Evolutionary conservation across 139 green algal genomes (phyloP).

Genomic region (Coelastrella sp.): DNA sequence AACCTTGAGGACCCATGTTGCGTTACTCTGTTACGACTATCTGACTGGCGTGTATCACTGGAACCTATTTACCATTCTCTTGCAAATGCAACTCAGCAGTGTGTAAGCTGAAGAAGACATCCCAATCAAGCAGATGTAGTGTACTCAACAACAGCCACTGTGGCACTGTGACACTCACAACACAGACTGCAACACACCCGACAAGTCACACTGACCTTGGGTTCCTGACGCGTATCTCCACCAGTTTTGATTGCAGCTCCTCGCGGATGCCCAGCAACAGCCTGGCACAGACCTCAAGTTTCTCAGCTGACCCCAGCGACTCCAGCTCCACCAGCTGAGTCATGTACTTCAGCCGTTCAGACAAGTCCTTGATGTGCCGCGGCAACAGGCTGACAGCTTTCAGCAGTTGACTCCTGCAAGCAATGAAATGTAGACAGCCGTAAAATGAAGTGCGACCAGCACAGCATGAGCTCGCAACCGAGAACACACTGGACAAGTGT

Average conservation of each 20-base stretch:
- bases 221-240: not conserved
- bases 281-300: constrained; percentile 26
- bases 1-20: too few species aligned
- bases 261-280: constrained; percentile 40
- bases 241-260: not conserved
- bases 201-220: too few species aligned
- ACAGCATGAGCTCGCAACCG: too few species aligned
- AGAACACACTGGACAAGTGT: too few species aligned
- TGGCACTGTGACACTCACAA: not conserved
- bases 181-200: not conserved
- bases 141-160: too few species aligned
- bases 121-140: too few species aligned
- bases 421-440: not conserved
- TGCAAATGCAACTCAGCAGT: too few species aligned
- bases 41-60: too few species aligned
- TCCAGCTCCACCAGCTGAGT: not conserved
- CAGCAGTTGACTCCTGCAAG: constrained; percentile 36
- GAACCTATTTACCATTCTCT: too few species aligned
- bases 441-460: too few species aligned
- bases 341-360: constrained; percentile 42
- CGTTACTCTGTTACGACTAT: too few species aligned
- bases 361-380: constrained; percentile 27
- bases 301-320: constrained; percentile 16
- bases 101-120: too few species aligned
- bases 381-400: constrained; percentile 33